Evolutionary conservation across 352 stramenopile genomes (phyloP), one percentile per base, ranked within the genome.

Genomic region (Pythium sp.): DNA sequence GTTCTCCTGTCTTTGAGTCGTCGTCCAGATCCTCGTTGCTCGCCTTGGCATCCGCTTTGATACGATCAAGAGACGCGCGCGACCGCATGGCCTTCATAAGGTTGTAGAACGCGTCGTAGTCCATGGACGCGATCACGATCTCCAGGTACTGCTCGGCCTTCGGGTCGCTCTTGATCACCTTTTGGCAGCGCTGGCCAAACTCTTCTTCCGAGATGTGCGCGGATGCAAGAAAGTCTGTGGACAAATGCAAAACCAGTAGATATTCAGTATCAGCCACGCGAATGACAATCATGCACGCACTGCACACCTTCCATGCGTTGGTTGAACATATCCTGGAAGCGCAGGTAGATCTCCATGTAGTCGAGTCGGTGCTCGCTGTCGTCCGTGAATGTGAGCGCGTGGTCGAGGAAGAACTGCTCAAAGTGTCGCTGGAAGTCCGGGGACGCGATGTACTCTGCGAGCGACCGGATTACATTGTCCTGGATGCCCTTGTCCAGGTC

Each of bases 321-420:
- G 69, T 93, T 89, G 66, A 92, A 92, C 71, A 88, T 78, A 38
- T 86, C 65, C 73, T 92, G 84, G 72, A 92, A 92, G 59, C 80
- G 63, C 15, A 79, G 67, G 73, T 91, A 92, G 64, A 92, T 78
- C 14, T 80, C 82, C 77, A 87, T 91, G 69, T 92, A 92, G 26
- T 84, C 78, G 63, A 92, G 80, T 28, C 81, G 72, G 63, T 92
- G 84, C 72, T 92, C 84, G 24, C 81, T 54, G 4, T 86, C 82
- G 65, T 91, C 81, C 28, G 65, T 87, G 71, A 92, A 92, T 47
- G 54, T 58, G 56, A 89, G 77, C 68, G 84, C 79, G 49, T 91
- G 72, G 68, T 89, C 76, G 57, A 92, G 72, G 56, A 92, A 92
- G 54, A 92, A 92, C 71, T 89, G 74, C 65, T 92, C 84, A 68